These are phyloP conservation scores for Trametes polyzona DNA, from an alignment of 1,284 basidiomycete genomes.

Conservation along the genomic window DNA sequence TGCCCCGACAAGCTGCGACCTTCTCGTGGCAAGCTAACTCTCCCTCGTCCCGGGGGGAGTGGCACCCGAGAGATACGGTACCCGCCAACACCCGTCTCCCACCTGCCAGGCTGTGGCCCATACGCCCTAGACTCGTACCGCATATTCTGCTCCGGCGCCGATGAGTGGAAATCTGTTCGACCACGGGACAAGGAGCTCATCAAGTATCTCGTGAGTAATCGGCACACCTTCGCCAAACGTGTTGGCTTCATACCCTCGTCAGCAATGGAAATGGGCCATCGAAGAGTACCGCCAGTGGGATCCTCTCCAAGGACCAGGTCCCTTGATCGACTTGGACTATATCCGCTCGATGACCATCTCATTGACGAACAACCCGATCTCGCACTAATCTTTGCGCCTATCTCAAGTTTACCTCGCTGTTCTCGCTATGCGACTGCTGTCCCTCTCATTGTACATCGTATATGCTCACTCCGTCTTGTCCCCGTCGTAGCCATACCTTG, in stretches of 20 bases:
- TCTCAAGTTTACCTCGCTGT: not conserved
- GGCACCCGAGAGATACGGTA: conserved; percentile 32
- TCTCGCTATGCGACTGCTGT: not conserved
- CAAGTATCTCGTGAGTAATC: conserved; percentile 54
- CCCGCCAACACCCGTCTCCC: conserved; percentile 50
- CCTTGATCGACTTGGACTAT: conserved; percentile 29
- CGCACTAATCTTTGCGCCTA: not conserved
- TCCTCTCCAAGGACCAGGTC: conserved; percentile 44
- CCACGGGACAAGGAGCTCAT: conserved; percentile 67
- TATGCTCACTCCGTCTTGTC: no score
- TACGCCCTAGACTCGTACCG: conserved; percentile 73
- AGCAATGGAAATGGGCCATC: conserved; percentile 70
- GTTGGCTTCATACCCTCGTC: not conserved
- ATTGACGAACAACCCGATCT: not conserved
- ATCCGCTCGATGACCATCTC: conserved; percentile 4
- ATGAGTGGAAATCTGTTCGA: conserved; percentile 60
- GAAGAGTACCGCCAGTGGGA: conserved; percentile 53
- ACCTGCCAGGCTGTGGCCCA: conserved; percentile 59
- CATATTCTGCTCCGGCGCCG: conserved; percentile 54
- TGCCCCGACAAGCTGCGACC: conserved; percentile 26
- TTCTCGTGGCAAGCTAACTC: conserved; percentile 19
- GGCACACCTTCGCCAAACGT: not conserved
- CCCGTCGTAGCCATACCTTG: no score
- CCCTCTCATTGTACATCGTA: not conserved
- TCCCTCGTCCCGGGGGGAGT: not conserved